Evolutionary conservation across 2,329 filamentous ascomycete genomes (phyloP).

Genomic region (Trichoderma koningiopsis): DNA sequence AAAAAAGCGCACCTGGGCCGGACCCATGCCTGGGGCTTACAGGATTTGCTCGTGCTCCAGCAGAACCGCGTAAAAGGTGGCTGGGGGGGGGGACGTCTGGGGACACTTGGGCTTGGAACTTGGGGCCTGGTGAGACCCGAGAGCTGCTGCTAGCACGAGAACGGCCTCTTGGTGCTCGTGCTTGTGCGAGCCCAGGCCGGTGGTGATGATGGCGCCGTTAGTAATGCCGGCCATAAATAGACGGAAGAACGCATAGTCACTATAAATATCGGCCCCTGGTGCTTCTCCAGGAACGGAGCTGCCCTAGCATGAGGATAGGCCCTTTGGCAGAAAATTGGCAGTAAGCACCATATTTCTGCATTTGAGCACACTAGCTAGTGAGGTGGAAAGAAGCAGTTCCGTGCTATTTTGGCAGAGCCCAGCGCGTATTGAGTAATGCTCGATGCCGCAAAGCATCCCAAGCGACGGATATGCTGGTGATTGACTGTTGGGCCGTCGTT

Average conservation of each 20-base stretch:
- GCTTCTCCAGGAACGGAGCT: background rate
- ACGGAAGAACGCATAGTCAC: background rate
- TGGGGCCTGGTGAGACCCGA: background rate
- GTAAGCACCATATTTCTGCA: slow-evolving; percentile 1
- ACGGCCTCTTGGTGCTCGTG: background rate
- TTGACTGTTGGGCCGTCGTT: background rate
- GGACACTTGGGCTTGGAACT: background rate
- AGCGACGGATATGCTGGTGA: background rate
- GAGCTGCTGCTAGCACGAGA: background rate
- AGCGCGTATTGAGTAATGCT: background rate
- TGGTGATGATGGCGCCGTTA: background rate
- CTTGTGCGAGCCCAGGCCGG: background rate
- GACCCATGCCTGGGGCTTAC: background rate
- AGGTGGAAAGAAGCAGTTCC: background rate
- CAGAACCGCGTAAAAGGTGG: background rate
- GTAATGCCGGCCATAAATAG: slow-evolving; percentile 14
- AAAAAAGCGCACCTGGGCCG: background rate
- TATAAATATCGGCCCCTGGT: background rate
- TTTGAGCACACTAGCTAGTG: background rate
- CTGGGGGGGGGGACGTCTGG: background rate
- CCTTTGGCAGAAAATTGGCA: background rate
- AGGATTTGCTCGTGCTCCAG: background rate
- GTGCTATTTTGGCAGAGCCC: slow-evolving; percentile 14
- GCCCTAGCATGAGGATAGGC: background rate
- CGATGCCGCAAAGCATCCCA: background rate